Evolutionary conservation across 805 yeast genomes (phyloP).

Genomic region (Candida xiaguanensis): DNA sequence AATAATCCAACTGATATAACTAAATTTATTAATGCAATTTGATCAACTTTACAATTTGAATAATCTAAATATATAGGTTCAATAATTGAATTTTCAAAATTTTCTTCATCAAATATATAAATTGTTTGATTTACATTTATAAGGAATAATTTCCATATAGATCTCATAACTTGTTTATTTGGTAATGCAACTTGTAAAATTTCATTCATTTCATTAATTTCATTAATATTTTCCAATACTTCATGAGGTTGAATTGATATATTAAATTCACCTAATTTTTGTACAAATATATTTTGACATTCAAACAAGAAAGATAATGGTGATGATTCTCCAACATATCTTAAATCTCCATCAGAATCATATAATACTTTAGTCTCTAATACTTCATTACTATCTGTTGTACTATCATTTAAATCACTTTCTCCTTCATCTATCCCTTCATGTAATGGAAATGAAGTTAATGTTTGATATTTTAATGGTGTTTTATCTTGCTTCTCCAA

Average conservation of each 20-base stretch:
- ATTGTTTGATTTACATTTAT: conserved; percentile 5
- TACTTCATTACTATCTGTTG: conserved; percentile 1
- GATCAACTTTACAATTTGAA: conserved; percentile 11
- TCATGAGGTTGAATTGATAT: conserved; percentile 33
- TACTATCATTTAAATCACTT: neutral
- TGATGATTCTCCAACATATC: conserved; percentile 41
- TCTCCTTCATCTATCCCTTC: conserved; percentile 2
- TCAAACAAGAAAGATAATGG: conserved; percentile 39
- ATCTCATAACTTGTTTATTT: neutral
- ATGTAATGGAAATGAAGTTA: conserved; percentile 8
- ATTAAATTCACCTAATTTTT: conserved; percentile 21
- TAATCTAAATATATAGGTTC: conserved; percentile 26
- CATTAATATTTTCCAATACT: conserved; percentile 31
- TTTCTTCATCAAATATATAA: conserved; percentile 12
- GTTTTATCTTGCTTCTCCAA: conserved; percentile 2
- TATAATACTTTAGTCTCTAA: conserved; percentile 1
- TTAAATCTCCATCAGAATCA: conserved; percentile 21
- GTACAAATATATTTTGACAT: conserved; percentile 31
- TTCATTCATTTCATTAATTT: conserved; percentile 17
- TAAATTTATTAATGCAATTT: conserved; percentile 33
- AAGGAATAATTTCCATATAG: neutral
- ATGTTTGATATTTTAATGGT: conserved; percentile 7
- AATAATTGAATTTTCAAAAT: conserved; percentile 35
- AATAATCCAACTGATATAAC: conserved; percentile 39
- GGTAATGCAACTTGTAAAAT: conserved; percentile 12